phyloP scores from a whole-genome alignment of 495 filamentous ascomycete species.

The Penicillium arizonense region DNA sequence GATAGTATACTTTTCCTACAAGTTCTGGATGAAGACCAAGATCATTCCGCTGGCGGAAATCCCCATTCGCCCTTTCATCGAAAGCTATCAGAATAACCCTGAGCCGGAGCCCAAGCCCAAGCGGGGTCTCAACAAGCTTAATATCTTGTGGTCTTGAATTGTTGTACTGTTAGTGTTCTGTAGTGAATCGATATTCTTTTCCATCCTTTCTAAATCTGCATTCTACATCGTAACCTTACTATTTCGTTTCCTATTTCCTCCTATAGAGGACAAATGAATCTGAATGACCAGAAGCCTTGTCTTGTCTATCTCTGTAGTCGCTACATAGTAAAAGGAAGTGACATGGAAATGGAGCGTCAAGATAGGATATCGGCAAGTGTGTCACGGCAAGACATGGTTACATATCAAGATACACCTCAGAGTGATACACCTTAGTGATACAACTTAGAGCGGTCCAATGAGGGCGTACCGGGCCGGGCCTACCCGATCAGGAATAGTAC shows the following conservation, averaged over 20 bases:
- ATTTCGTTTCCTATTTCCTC: no score
- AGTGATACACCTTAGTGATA: no score
- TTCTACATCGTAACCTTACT: no score
- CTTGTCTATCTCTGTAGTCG: no score
- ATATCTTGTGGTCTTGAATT: constrained; percentile 23
- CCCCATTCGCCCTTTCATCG: constrained; percentile 26
- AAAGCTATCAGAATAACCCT: constrained; percentile 20
- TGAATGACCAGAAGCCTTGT: no score
- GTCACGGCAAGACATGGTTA: no score
- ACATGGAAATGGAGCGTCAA: no score
- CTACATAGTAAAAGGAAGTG: no score
- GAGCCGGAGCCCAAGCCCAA: constrained; percentile 19
- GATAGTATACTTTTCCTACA: constrained; percentile 52
- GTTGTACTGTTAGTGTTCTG: neutral
- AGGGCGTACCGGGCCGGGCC: neutral
- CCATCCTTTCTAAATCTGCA: no score
- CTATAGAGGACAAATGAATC: no score
- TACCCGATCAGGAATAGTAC: constrained; percentile 9
- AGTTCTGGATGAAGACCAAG: constrained; percentile 53
- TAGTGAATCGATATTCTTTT: no score
- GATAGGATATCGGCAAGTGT: no score
- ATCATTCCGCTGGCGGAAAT: constrained; percentile 52
- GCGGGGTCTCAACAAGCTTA: constrained; percentile 13
- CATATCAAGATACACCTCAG: neutral
- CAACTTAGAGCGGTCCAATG: neutral